Evolutionary conservation across 1,284 basidiomycete genomes (phyloP), one percentile per base, ranked within the genome.

Genomic region (Rhodotorula sp.): DNA sequence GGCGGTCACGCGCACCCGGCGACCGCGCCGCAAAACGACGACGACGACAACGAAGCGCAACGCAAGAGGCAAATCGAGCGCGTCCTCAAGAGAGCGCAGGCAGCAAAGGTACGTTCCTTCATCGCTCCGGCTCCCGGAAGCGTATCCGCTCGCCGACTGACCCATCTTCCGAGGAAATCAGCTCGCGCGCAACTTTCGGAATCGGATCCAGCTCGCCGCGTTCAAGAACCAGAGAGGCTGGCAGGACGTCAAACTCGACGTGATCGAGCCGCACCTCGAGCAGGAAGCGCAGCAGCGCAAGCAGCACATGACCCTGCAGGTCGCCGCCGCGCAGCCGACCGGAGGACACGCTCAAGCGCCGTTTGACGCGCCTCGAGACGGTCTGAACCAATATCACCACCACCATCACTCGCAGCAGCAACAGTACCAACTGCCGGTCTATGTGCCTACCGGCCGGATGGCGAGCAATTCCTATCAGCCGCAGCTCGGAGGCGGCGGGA

Each of bases 171-270:
- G 19, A 43, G 38, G 50, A 23, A 52, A 52, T 15, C 76, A 79
- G 78, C 72, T 75, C 55, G 70, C 75, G 18, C 76, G 78, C 16
- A 67, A 65, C 10, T 72, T 79, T 43, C 70, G 69, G 52, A 68
- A 65, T 26, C 70, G 77, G 19, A 70, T 79, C 52, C 75, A 72
- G 1, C 74, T 77, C 57, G 77, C 77, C 3, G 64, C 72, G 5
- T 78, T 73, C 77, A 78, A 78, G 68, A 60, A 71, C 7, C 59
- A 66, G 49, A 69, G 75, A 26, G 77, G 78, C 1, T 76, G 71
- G 75, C 67, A 73, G 28, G 67, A 72, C 62, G 71, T 69, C 52
- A 60, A 26, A 4, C 67, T 79, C n/a, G 74, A 77, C 57, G 43
- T 56, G 19, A 74, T 78, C 62, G 78, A 79, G 62, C 75, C 73